Base-by-base conservation (phyloP, 495 filamentous ascomycete genomes). In the Lophiotrema nucula region DNA sequence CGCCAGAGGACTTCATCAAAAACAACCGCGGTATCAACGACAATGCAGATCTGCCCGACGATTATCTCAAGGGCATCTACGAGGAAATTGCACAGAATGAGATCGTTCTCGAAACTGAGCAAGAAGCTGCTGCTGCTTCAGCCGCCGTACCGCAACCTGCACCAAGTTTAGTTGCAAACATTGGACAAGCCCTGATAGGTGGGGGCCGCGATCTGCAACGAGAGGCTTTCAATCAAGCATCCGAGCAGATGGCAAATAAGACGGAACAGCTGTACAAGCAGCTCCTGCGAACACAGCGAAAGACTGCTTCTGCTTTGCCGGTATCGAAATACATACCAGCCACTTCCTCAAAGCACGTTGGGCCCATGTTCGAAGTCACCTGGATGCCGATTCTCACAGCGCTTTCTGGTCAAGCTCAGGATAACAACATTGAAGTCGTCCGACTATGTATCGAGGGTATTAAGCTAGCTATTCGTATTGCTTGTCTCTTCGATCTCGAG, bases 311-410 rank as follows among this genome's bases (percentile, higher is more conserved):
- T 4, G 87, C 84, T 55, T 77, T 84, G 15, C 81, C 81, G 4
- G 77, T 84, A 24, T 81, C 82, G 2, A 90, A 82, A 62, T 99
- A 91, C 70, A 93, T 97, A 58, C 86, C 89, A 12, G 93, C 95
- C 1, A 89, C 89, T 0, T 96, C 91, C 0, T 92, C 88, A 69
- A 92, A 88, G 59, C 93, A 99, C 72, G 87, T 95, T 47, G 93
- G 93, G 0, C 91, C 93, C 2, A 99, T 99, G 92, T 99, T 99
- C 63, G 92, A 97, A 62, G 92, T 96, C 15, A 95, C 89, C 0
- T 99, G 93, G 93, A 99, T 97, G 92, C 93, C 92, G 18, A 95
- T 96, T 73, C 85, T 97, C 67, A 96, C 90, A 10, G 90, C 90
- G 0, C 79, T 97, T 23, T 96, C 93, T 2, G 90, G 88, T 24